Conservation (phyloP, 2,329 filamentous ascomycete species). For the Grosmannia serpens region DNA sequence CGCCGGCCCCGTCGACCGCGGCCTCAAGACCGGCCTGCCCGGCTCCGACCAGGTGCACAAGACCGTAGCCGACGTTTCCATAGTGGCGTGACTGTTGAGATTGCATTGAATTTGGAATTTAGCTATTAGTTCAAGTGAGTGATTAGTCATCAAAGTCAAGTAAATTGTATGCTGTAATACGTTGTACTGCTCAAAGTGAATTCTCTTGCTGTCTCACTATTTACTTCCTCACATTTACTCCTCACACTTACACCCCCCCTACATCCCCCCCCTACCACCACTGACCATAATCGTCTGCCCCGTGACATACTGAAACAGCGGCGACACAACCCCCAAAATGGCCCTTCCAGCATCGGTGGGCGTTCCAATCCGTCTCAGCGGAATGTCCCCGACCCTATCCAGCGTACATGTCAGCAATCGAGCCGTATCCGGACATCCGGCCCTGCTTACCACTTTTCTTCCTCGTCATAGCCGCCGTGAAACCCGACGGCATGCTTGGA, state of each 20-base stretch:
- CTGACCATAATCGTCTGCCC: conserved; percentile 84
- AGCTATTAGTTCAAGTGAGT: too few relatives aligned
- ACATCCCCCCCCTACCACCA: conserved; percentile 54
- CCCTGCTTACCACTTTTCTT: neutral
- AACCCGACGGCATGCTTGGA: conserved; percentile 27
- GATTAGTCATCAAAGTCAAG: too few relatives aligned
- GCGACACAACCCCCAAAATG: conserved; percentile 69
- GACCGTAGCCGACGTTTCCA: neutral
- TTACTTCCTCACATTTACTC: too few relatives aligned
- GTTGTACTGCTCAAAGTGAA: too few relatives aligned
- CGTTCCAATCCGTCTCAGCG: conserved; percentile 63
- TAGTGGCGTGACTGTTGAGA: neutral
- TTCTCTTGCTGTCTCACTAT: too few relatives aligned
- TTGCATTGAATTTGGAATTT: too few relatives aligned
- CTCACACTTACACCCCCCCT: conserved; percentile 5
- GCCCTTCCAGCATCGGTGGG: conserved; percentile 70
- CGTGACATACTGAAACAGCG: conserved; percentile 72
- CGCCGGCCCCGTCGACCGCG: neutral
- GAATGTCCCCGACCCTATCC: conserved; percentile 47
- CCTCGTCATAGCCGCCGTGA: conserved; percentile 2
- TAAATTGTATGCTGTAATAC: too few relatives aligned
- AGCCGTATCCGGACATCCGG: neutral
- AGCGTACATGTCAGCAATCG: neutral
- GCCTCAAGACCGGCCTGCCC: neutral
- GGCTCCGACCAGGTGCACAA: neutral